phyloP scores from a whole-genome alignment of 2,329 filamentous ascomycete genomes.

The Fusarium multiceps region DNA sequence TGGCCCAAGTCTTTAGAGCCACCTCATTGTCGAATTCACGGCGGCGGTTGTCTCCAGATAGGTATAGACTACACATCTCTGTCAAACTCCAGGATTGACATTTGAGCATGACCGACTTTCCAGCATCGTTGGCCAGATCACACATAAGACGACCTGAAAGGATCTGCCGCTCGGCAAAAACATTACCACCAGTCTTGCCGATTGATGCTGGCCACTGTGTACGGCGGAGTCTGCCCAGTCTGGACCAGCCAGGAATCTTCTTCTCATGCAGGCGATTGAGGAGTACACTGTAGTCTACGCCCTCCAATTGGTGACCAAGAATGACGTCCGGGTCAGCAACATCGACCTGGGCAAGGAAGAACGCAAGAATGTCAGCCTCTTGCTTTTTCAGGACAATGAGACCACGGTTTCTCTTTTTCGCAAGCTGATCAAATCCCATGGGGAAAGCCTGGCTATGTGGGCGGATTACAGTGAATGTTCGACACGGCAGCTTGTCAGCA shows the following conservation, averaged over 20 bases:
- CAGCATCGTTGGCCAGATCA: conserved; percentile 94
- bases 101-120: conserved; percentile 96
- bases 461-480: conserved; percentile 91
- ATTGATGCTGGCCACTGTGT: conserved; percentile 88
- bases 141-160: conserved; percentile 90
- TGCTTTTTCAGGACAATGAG: conserved; percentile 84
- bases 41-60: conserved; percentile 76
- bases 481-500: conserved; percentile 87
- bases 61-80: conserved; percentile 95
- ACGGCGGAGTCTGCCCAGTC: conserved; percentile 87
- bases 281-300: conserved; percentile 93
- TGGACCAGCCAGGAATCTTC: conserved; percentile 94
- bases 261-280: conserved; percentile 87
- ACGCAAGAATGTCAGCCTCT: conserved; percentile 85
- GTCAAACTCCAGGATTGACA: conserved; percentile 98
- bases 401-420: conserved; percentile 77
- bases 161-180: conserved; percentile 92
- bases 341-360: conserved; percentile 90
- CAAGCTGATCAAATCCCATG: conserved; percentile 84
- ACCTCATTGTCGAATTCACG: conserved; percentile 90
- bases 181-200: conserved; percentile 85
- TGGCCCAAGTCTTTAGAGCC: conserved; percentile 86
- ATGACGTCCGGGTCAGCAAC: conserved; percentile 92
- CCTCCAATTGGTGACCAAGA: conserved; percentile 94
- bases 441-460: conserved; percentile 82